Conservation (phyloP, 1,284 basidiomycete species). For the Papiliotrema fonsecae region DNA sequence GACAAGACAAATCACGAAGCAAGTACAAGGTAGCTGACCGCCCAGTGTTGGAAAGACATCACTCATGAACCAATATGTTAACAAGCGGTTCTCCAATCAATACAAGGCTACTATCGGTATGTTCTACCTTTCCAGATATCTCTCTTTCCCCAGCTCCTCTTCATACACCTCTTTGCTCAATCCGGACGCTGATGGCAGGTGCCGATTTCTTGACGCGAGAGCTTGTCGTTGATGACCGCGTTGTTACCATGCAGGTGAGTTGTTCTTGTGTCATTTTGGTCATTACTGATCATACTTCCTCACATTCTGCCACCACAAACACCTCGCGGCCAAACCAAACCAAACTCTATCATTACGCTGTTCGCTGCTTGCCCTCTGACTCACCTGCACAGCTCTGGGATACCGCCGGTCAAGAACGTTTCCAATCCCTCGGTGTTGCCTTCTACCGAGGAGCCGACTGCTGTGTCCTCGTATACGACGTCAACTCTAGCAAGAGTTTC, state of each 20-base stretch:
- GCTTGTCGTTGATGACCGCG: conserved; percentile 94
- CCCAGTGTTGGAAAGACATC: conserved; percentile 98
- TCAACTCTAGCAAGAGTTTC: conserved; percentile 97
- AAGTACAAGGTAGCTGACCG: background rate
- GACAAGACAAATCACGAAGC: too few species aligned
- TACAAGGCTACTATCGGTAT: conserved; percentile 96
- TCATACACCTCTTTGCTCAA: conserved; percentile 57
- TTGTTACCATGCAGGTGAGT: conserved; percentile 95
- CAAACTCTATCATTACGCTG: too few species aligned
- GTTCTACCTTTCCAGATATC: conserved; percentile 9
- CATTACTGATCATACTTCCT: too few species aligned
- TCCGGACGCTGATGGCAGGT: conserved; percentile 14
- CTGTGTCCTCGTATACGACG: conserved; percentile 98
- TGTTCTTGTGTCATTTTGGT: background rate
- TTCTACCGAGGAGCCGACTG: conserved; percentile 99
- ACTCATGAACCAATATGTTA: conserved; percentile 99
- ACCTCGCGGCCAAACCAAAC: too few species aligned
- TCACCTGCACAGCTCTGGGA: conserved; percentile 80
- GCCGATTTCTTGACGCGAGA: conserved; percentile 85
- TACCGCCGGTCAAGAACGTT: conserved; percentile 97
- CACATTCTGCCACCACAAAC: too few species aligned
- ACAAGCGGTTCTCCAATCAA: conserved; percentile 99
- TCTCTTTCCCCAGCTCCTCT: conserved; percentile 25
- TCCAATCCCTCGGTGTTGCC: conserved; percentile 96
- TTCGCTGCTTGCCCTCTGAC: too few species aligned